A percentile compares a stretch with the other conserved stretches of the same genome.
These are phyloP conservation scores for Cucumis melo DNA, from an alignment of 306 rosid species.

Conservation along the genomic window DNA sequence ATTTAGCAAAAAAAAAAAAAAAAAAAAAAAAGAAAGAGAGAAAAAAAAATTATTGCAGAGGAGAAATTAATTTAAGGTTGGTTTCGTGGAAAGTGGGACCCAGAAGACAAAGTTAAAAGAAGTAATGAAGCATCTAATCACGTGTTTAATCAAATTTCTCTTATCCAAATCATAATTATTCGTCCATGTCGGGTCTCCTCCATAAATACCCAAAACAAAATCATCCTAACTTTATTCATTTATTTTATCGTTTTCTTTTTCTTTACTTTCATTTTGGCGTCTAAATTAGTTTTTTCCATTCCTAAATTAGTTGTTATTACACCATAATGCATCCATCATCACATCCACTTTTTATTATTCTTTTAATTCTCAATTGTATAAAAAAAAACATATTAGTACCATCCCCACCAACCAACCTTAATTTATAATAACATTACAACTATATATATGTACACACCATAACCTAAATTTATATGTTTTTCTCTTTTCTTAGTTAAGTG, in stretches of 20 bases:
- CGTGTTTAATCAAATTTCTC: background rate
- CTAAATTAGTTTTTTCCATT: background rate
- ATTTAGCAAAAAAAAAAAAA: background rate
- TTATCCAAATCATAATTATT: background rate
- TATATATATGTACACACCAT: no score
- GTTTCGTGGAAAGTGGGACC: background rate
- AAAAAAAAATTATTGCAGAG: background rate
- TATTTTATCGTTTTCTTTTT: background rate
- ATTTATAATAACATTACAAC: background rate
- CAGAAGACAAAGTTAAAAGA: background rate
- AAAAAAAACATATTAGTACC: background rate
- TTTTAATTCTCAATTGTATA: background rate
- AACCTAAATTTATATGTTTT: no score
- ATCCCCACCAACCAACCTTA: background rate
- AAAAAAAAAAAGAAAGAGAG: background rate
- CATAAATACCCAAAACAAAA: background rate
- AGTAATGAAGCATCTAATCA: conserved; percentile 1
- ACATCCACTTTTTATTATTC: background rate
- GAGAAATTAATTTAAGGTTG: background rate
- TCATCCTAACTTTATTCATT: background rate
- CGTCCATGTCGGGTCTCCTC: background rate
- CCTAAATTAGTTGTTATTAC: background rate
- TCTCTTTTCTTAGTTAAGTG: no score
- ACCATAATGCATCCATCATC: background rate
- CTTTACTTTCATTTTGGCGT: background rate